A percentile compares a stretch with the other conserved stretches of the same genome.
phyloP scores from a whole-genome alignment of 1,284 basidiomycete species.

The Cutaneotrichosporon cutaneum region DNA sequence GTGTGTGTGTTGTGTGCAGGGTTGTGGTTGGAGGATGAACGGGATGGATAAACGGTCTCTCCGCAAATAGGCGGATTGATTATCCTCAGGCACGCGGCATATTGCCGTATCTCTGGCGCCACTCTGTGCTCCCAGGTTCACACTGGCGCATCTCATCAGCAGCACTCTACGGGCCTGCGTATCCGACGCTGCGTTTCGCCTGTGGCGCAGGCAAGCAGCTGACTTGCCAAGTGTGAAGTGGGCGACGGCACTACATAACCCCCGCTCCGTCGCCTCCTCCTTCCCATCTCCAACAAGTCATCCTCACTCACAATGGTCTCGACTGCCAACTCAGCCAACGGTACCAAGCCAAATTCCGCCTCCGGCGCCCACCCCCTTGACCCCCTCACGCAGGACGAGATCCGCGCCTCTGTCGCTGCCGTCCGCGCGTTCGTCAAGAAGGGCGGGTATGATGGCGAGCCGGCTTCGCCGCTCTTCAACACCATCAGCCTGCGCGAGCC shows the following conservation, averaged over 20 bases:
- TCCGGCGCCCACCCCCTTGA: slow-evolving; percentile 53
- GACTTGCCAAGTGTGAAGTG: no score
- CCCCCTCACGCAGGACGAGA: slow-evolving; percentile 50
- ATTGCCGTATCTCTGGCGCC: not conserved
- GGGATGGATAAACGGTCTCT: not conserved
- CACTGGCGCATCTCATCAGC: no score
- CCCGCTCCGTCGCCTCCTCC: not conserved
- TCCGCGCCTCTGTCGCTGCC: slow-evolving; percentile 39
- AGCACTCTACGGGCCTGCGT: no score
- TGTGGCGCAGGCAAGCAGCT: not conserved
- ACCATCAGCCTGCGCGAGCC: slow-evolving; percentile 49
- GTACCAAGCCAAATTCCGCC: slow-evolving; percentile 11
- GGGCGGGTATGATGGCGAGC: slow-evolving; percentile 24
- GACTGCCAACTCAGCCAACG: not conserved
- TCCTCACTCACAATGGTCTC: slow-evolving; percentile 8
- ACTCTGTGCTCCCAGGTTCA: not conserved
- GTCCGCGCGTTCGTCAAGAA: slow-evolving; percentile 38
- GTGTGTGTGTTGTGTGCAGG: no score
- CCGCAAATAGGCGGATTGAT: not conserved
- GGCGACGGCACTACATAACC: not conserved
- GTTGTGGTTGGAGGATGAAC: no score
- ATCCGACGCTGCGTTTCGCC: no score
- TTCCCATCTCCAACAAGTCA: not conserved
- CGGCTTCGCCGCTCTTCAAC: slow-evolving; percentile 44
- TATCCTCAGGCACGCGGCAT: not conserved